phyloP scores from a whole-genome alignment of 306 rosid species.

The Prunus padus region DNA sequence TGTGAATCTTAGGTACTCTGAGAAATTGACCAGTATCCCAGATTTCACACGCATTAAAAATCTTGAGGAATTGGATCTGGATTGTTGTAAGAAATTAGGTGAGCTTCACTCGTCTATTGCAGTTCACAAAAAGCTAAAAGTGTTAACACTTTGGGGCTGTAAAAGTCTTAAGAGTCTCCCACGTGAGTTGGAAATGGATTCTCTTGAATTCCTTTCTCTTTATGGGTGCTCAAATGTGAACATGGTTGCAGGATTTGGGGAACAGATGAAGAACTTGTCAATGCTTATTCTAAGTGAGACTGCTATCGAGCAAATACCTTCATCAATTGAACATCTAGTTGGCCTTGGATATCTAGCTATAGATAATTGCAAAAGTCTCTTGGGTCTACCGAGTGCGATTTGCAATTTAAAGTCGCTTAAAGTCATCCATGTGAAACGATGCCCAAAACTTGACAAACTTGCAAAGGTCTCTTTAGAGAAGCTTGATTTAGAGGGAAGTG shows the following conservation, averaged over 20 bases:
- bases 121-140: not conserved
- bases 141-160: not conserved
- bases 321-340: too few relatives aligned
- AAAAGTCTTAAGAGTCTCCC: conserved; percentile 12
- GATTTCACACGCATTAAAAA: conserved; percentile 4
- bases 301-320: not conserved
- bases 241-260: conserved; percentile 5
- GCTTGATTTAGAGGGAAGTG: not conserved
- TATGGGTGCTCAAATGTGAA: conserved; percentile 1
- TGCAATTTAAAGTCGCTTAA: conserved; percentile 3
- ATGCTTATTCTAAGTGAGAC: not conserved
- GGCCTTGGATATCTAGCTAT: not conserved
- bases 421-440: not conserved
- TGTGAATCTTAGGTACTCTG: not conserved
- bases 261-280: not conserved
- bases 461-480: conserved; percentile 1
- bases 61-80: not conserved
- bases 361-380: not conserved
- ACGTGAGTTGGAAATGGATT: not conserved
- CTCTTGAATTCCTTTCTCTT: not conserved
- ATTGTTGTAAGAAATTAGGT: not conserved
- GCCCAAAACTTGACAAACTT: not conserved
- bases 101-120: conserved; percentile 13
- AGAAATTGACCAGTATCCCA: conserved; percentile 5
- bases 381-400: too few relatives aligned